Percentiles rank a stretch among this genome's conserved stretches.
Evolutionary conservation across 176 grass and related monocot species (phyloP).

Genomic region (Zizania latifolia): DNA sequence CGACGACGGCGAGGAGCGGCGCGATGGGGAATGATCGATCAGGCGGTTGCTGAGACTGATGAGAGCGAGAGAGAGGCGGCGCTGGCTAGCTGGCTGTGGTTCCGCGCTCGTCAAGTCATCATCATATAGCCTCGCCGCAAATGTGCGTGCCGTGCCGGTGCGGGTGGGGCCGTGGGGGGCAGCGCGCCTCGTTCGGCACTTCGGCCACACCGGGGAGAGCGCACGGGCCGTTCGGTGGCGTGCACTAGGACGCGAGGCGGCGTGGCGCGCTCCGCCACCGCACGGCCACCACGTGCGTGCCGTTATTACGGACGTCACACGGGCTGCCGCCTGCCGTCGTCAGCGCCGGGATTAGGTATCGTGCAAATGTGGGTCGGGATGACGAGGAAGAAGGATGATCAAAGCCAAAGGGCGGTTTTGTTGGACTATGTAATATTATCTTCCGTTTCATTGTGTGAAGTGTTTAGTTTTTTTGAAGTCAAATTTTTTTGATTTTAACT

Average conservation of each 20-base stretch:
- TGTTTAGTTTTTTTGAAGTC: no score
- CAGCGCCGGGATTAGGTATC: no score
- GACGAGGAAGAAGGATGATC: no score
- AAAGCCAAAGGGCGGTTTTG: no score
- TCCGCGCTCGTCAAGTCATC: no score
- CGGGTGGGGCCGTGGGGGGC: no score
- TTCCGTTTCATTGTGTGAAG: no score
- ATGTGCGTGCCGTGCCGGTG: neutral
- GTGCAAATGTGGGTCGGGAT: no score
- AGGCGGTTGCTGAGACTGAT: neutral
- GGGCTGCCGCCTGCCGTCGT: neutral
- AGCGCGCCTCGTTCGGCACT: no score
- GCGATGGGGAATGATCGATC: neutral
- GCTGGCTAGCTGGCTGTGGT: neutral
- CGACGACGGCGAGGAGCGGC: neutral
- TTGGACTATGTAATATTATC: no score
- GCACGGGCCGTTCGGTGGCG: neutral
- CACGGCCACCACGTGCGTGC: neutral
- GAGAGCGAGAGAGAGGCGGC: neutral
- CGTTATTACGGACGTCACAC: neutral
- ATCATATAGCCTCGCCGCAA: neutral
- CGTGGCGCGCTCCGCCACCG: conserved; percentile 16
- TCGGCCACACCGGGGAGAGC: no score
- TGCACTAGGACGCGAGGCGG: neutral
- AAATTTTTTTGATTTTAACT: no score